A percentile compares a stretch with the other conserved stretches of the same genome.
Evolutionary conservation across 139 green algal genomes (phyloP).

Genomic region (Spirogloea muscicola): DNA sequence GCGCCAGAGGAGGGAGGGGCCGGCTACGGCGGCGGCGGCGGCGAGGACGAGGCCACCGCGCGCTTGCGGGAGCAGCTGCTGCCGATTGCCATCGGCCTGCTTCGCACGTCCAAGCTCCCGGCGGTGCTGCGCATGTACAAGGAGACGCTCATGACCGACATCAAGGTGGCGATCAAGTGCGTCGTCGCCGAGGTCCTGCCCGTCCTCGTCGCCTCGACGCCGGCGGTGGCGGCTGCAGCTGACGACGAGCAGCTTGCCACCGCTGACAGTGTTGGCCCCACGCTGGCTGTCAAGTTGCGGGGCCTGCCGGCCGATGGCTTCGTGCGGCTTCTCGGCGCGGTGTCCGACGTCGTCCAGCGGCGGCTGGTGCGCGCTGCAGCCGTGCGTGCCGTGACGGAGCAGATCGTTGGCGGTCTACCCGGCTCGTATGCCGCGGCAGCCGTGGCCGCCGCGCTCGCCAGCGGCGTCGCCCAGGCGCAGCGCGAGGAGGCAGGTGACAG

Average conservation of each 20-base stretch:
- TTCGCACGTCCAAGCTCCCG: constrained; percentile 54
- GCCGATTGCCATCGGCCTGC: constrained; percentile 68
- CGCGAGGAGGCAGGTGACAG: constrained; percentile 14
- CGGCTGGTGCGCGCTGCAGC: constrained; percentile 28
- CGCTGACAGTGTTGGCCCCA: too few species aligned
- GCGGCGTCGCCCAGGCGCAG: constrained; percentile 5
- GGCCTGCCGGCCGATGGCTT: constrained; percentile 18
- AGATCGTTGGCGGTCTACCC: constrained; percentile 27
- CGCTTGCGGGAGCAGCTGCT: constrained; percentile 62
- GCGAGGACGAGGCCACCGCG: constrained; percentile 41
- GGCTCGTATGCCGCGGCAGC: constrained; percentile 29
- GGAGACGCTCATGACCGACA: constrained; percentile 19
- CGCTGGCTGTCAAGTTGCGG: constrained; percentile 34
- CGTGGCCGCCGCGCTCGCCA: constrained; percentile 32
- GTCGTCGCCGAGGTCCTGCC: constrained; percentile 46
- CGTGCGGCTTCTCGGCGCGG: constrained; percentile 36
- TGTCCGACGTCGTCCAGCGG: constrained; percentile 29
- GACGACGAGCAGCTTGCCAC: too few species aligned
- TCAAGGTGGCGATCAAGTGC: constrained; percentile 46
- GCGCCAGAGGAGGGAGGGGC: too few species aligned
- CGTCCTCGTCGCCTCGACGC: constrained; percentile 27
- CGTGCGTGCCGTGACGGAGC: constrained; percentile 25
- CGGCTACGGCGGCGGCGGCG: too few species aligned
- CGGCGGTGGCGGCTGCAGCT: not conserved
- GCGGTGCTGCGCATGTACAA: constrained; percentile 29